Base-by-base conservation (phyloP, 2,329 filamentous ascomycete species). In the Stemphylium lycopersici region DNA sequence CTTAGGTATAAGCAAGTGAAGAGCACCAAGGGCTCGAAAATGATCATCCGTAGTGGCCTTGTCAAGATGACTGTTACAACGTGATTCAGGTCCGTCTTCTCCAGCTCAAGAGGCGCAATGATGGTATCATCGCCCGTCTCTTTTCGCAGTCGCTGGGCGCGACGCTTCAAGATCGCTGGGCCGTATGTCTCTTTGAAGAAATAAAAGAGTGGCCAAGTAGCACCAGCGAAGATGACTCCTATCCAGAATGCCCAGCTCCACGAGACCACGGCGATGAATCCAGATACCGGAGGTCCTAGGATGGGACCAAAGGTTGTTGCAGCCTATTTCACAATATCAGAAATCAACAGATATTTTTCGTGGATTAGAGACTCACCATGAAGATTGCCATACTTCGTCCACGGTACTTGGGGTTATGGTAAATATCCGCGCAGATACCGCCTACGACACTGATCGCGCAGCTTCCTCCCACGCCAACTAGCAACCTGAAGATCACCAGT, bases 201-300 rank as follows among this genome's bases (percentile, higher is more conserved):
- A n/a, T 85, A 52, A 12, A 90, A 74, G 1, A 86, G 76, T 2
- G 86, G 70, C 72, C 87, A 80, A 1, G 86, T 87, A 0, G 75
- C 74, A 22, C 83, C 87, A 2, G 88, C 89, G 49, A 90, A 79
- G 15, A 92, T 89, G 13, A 90, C 78, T 12, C 79, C 87, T 20
- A 91, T 81, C 83, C 87, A 90, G 66, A 90, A 90, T 1, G 82
- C 76, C 88, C 88, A 90, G 37, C 85, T 81, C 88, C 88, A 90
- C 22, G 82, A 83, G 22, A 88, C 80, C 1, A 78, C 80, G 0
- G 84, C 78, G 34, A 84, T 81, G 72, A 83, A 90, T 8, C 87
- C 88, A 0, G 84, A 85, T 18, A 88, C 80, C 13, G 88, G 83
- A 2, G 88, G 88, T 2, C 86, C 84, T 2, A 87, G 72, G n/a